Conservation (phyloP, 2,329 filamentous ascomycete species). For the Whalleya microplaca region DNA sequence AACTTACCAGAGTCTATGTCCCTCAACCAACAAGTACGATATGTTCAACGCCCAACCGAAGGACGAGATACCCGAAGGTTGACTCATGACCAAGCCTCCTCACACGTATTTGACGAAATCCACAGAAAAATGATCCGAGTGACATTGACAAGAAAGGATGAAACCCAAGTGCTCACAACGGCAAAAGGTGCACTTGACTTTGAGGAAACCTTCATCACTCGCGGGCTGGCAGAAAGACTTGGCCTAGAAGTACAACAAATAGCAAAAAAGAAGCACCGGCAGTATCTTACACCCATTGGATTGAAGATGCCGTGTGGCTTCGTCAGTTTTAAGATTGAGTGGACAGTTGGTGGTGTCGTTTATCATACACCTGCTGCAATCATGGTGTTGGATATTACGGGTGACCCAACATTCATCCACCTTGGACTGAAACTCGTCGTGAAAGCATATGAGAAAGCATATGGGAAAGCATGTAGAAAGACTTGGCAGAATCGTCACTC, state of each 20-base stretch:
- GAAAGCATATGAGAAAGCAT: too few species aligned
- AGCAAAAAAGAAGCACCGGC: neutral
- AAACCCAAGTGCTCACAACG: neutral
- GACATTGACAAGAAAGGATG: neutral
- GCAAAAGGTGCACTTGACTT: neutral
- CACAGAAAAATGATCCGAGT: neutral
- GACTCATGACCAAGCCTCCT: too few species aligned
- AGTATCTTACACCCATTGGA: neutral
- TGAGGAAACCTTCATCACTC: neutral
- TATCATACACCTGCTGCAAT: neutral
- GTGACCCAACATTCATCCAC: neutral
- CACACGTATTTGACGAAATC: too few species aligned
- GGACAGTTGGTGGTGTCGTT: neutral
- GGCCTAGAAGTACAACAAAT: neutral
- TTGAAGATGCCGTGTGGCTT: neutral
- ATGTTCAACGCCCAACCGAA: too few species aligned
- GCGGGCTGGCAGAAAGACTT: neutral
- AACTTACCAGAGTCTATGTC: too few species aligned
- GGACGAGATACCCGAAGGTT: too few species aligned
- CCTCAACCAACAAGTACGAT: too few species aligned
- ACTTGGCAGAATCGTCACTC: too few species aligned
- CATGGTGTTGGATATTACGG: neutral
- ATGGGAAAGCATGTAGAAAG: too few species aligned
- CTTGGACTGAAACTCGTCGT: neutral
- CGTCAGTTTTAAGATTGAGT: neutral